Base-by-base conservation (phyloP, 2,329 filamentous ascomycete species). In the Apiospora rasikravindrae region DNA sequence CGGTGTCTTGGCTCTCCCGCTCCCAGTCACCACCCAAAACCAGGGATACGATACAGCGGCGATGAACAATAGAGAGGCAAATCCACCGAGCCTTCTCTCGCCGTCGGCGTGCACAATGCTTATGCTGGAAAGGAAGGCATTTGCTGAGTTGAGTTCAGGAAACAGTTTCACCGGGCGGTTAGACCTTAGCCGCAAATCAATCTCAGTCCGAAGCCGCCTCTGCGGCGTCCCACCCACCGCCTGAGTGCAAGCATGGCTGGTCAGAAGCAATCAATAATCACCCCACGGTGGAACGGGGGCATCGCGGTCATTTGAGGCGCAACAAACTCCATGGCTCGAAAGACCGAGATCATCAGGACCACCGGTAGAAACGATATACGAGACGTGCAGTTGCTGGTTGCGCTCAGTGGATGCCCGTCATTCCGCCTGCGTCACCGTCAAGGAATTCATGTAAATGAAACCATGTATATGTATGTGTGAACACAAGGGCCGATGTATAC, bases 111-210 rank as follows among this genome's bases (percentile, higher is more conserved):
- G 6, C 14, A 45, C 44, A 45, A 45, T 22, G 44, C 44, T 45
- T 44, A 44, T 13, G 42, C 14, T 16, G 14, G 14, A 44, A 2
- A 11, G 8, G 14, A 13, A n/a, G 33, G 33, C 8, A 37, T 37
- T 26, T 29, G 49, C 24, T 26, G 29, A 64, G 19, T 64, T 40
- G 57, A 40, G 57, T 64, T 64, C 29, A 64, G 57, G 57, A 64
- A 40, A 64, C 57, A 64, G 57, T 64, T 64, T 64, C 57, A 64
- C 57, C 33, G 57, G 57, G 29, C 57, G 33, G 33, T 64, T 64
- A 64, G 33, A 64, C 57, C 57, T 64, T 64, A 33, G 57, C 57
- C 57, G 57, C 57, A 64, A 40, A n/a, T 40, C 57, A 40, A 33
- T 40, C 57, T 64, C 57, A 64, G 53, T 33, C 57, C 57, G 33